A percentile compares a stretch with the other conserved stretches of the same genome.
Conservation (phyloP, 2,329 filamentous ascomycete species). For the Sporothrix mexicana region DNA sequence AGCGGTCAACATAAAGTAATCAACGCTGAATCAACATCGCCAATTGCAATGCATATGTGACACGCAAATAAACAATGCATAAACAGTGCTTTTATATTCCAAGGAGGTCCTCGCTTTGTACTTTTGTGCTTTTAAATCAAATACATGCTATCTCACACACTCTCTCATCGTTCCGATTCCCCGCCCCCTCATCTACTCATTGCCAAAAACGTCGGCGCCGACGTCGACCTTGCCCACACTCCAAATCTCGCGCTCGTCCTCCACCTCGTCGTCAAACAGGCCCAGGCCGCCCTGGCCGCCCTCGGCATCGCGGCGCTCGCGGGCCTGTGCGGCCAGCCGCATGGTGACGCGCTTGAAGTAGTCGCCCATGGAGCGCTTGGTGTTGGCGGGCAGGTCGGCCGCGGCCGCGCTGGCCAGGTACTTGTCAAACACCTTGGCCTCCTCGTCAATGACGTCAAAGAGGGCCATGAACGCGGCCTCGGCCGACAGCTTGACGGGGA, state of each 20-base stretch:
- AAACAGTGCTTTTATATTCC: constrained; percentile 13
- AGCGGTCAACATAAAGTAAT: background rate
- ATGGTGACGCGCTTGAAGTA: constrained; percentile 87
- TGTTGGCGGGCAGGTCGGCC: constrained; percentile 69
- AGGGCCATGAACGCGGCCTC: constrained; percentile 93
- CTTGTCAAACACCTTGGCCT: constrained; percentile 85
- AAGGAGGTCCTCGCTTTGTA: constrained; percentile 22
- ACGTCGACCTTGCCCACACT: constrained; percentile 90
- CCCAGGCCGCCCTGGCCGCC: constrained; percentile 86
- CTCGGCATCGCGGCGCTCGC: constrained; percentile 89
- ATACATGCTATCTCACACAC: background rate
- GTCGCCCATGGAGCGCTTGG: constrained; percentile 81
- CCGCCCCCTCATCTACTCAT: constrained; percentile 40
- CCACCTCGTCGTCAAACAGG: constrained; percentile 85
- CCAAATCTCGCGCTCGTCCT: constrained; percentile 96
- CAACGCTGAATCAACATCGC: background rate
- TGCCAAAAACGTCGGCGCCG: constrained; percentile 63
- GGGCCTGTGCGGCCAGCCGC: constrained; percentile 81
- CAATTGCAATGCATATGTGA: too few species aligned
- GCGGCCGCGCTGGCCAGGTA: constrained; percentile 74
- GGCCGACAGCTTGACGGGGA: constrained; percentile 92
- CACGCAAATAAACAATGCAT: background rate
- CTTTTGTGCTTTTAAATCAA: constrained; percentile 23
- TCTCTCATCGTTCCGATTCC: too few species aligned
- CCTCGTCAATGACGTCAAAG: constrained; percentile 88